Evolutionary conservation across 352 stramenopile genomes (phyloP).

Genomic region (Thraustochytrium sp.): DNA sequence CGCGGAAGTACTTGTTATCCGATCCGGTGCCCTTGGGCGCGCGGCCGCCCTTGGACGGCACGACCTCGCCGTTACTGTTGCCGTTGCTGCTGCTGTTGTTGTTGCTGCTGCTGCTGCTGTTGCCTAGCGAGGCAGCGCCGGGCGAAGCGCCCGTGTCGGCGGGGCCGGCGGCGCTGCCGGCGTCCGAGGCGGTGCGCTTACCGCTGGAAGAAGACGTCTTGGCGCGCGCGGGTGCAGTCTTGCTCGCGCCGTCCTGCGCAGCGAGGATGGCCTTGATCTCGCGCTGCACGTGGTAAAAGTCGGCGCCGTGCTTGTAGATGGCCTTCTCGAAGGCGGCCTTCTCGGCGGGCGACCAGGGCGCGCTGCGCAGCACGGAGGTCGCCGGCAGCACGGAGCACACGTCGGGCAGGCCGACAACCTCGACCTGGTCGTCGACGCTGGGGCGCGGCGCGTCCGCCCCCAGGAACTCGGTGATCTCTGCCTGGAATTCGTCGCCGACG

Average conservation of each 20-base stretch:
- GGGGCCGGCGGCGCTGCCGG: too few species aligned
- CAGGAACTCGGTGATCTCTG: neutral
- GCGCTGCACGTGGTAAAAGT: neutral
- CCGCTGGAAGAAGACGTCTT: too few species aligned
- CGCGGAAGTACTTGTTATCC: neutral
- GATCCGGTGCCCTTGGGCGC: neutral
- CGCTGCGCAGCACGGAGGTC: neutral
- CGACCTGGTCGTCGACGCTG: constrained; percentile 23
- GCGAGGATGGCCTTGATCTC: neutral
- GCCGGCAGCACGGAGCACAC: constrained; percentile 15
- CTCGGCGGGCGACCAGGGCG: neutral
- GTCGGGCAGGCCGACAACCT: neutral
- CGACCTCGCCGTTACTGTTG: too few species aligned
- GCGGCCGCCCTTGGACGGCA: too few species aligned
- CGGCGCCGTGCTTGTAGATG: constrained; percentile 22
- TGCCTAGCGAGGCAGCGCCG: too few species aligned
- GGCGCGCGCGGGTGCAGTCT: neutral
- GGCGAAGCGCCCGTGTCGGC: too few species aligned
- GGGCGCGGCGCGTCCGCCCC: neutral
- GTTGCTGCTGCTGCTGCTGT: too few species aligned
- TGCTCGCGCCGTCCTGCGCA: neutral
- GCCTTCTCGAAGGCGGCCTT: constrained; percentile 38
- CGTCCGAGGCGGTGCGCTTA: too few species aligned
- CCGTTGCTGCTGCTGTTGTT: too few species aligned
- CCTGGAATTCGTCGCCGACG: neutral